A percentile compares a stretch with the other conserved stretches of the same genome.
Evolutionary conservation across 1,284 basidiomycete species (phyloP).

Genomic region (Kalmanozyma brasiliensis): DNA sequence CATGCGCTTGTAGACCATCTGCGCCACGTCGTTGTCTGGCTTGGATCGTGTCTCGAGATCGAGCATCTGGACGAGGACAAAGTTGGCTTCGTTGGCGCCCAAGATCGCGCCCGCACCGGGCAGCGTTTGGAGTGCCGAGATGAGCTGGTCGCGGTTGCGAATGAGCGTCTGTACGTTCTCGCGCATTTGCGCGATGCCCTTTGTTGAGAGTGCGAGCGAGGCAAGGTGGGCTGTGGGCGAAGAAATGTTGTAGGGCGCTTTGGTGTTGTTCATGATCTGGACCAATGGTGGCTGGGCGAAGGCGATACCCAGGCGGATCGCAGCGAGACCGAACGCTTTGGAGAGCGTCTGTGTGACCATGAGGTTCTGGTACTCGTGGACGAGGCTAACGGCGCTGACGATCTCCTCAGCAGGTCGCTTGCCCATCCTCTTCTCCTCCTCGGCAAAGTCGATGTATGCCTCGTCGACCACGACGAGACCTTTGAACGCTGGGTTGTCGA

Average conservation of each 20-base stretch:
- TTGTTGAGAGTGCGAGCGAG: slow-evolving; percentile 78
- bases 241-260: slow-evolving; percentile 97
- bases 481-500: slow-evolving; percentile 84
- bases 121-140: slow-evolving; percentile 71
- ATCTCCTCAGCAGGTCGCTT: slow-evolving; percentile 61
- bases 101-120: slow-evolving; percentile 75
- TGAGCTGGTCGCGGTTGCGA: slow-evolving; percentile 74
- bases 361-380: slow-evolving; percentile 86
- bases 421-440: slow-evolving; percentile 60
- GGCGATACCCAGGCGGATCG: slow-evolving; percentile 89
- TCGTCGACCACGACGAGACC: slow-evolving; percentile 96
- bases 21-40: slow-evolving; percentile 79
- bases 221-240: slow-evolving; percentile 88
- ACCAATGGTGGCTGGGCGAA: slow-evolving; percentile 88
- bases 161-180: slow-evolving; percentile 75
- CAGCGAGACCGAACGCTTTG: slow-evolving; percentile 95
- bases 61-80: slow-evolving; percentile 84
- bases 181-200: slow-evolving; percentile 77
- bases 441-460: slow-evolving; percentile 94
- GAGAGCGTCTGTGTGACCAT: slow-evolving; percentile 94
- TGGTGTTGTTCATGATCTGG: slow-evolving; percentile 92
- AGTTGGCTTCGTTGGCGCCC: slow-evolving; percentile 91
- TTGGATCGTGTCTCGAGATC: slow-evolving; percentile 68
- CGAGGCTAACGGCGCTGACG: slow-evolving; percentile 76
- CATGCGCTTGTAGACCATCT: slow-evolving; percentile 81